Conservation (phyloP, 1,139 yeast genomes). For the Hemisphaericaspora subhashii region DNA sequence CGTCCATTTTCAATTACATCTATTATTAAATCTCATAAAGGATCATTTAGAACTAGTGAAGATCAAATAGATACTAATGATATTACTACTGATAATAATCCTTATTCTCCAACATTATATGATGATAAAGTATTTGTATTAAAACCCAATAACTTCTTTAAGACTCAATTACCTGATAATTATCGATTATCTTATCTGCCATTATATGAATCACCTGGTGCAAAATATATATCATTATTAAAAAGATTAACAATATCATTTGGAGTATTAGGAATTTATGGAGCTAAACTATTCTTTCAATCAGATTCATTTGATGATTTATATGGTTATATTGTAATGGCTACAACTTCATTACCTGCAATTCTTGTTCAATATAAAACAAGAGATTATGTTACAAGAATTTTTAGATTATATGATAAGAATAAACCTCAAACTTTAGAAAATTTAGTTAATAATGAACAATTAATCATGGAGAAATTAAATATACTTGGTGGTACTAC, state of each 20-base stretch:
- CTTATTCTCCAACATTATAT: conserved; percentile 50
- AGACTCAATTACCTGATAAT: conserved; percentile 38
- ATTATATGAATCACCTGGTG: conserved; percentile 56
- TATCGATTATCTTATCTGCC: conserved; percentile 54
- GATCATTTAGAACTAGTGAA: conserved; percentile 27
- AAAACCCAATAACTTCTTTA: conserved; percentile 22
- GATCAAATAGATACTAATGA: conserved; percentile 44
- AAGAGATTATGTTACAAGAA: conserved; percentile 67
- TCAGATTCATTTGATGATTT: conserved; percentile 58
- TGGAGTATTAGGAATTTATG: conserved; percentile 54
- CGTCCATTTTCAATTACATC: conserved; percentile 1
- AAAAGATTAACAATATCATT: conserved; percentile 56
- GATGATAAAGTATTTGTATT: conserved; percentile 37
- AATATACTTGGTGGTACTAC: conserved; percentile 66
- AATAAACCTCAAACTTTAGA: conserved; percentile 66
- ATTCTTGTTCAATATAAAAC: conserved; percentile 57
- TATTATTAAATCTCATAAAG: background rate
- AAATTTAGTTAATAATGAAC: conserved; percentile 59
- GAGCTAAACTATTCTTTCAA: conserved; percentile 53
- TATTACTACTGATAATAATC: conserved; percentile 42
- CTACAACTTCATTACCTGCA: conserved; percentile 47
- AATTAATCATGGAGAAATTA: conserved; percentile 67
- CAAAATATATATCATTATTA: conserved; percentile 54
- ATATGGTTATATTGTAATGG: conserved; percentile 46
- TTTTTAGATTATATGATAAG: conserved; percentile 67